Percentiles rank a stretch among this genome's conserved stretches.
phyloP scores from a whole-genome alignment of 306 rosid species.

The Rosa chinensis region DNA sequence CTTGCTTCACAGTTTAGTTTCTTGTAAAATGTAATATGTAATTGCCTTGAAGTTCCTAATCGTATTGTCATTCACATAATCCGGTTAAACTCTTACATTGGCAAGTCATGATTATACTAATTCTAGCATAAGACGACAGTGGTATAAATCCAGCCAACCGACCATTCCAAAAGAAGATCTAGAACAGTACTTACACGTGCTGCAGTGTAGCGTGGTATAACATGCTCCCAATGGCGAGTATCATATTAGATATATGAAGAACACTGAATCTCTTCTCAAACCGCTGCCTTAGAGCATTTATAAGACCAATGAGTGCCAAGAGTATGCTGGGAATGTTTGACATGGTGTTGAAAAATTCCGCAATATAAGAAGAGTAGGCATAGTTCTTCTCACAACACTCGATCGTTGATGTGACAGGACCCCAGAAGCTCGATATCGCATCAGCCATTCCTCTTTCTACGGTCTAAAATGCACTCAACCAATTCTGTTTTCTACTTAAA shows the following conservation, averaged over 20 bases:
- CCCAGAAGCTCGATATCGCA: conserved; percentile 77
- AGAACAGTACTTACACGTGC: conserved; percentile 57
- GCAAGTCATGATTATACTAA: background rate
- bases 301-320: conserved; percentile 87
- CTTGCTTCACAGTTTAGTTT: background rate
- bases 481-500: conserved; percentile 12
- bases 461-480: conserved; percentile 16
- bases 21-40: background rate
- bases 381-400: conserved; percentile 87
- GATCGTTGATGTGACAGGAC: conserved; percentile 82
- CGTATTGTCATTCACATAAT: background rate
- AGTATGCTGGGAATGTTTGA: conserved; percentile 79
- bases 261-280: conserved; percentile 95
- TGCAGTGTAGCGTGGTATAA: conserved; percentile 89
- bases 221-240: conserved; percentile 89
- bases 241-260: conserved; percentile 85
- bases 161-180: background rate
- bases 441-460: conserved; percentile 58
- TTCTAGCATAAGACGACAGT: background rate
- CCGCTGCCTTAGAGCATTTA: conserved; percentile 73
- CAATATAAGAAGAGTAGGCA: conserved; percentile 72
- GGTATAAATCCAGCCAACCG: too few species aligned
- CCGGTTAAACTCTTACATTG: background rate
- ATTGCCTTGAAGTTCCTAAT: background rate
- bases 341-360: conserved; percentile 83